Base-by-base conservation (phyloP, 108 stramenopile species). In the Discostella stelligeroides region DNA sequence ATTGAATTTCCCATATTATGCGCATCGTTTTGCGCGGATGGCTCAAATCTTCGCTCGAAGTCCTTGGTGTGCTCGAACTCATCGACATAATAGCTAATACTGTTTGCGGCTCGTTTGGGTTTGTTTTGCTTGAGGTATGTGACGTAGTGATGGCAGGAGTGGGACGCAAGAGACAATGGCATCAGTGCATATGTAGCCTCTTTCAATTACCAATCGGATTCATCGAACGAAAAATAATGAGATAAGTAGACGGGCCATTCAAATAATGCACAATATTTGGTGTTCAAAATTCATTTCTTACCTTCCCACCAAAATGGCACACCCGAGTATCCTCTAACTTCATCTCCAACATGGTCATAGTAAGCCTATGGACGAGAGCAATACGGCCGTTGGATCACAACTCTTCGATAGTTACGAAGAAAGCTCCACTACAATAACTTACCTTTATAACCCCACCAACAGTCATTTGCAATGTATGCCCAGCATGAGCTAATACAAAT, bases 401-500 rank as follows among this genome's bases (percentile, higher is more conserved):
- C n/a, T n/a, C n/a, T n/a, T n/a, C n/a, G n/a, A n/a, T n/a, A n/a
- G n/a, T n/a, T n/a, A n/a, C n/a, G n/a, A n/a, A n/a, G n/a, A n/a
- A n/a, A n/a, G 7, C 15, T 7, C 6, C 14, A 14, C 9, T 54
- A 14, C 29, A 76, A 7, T 8, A 4, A 34, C 59, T 60, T 15
- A 39, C 66, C 7, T 61, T 61, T 29, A 77, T 63, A 54, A 60
- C 20, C 12, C 64, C 79, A 1, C 70, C 69, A 4, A 50, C 13
- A 62, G 77, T 71, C 72, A 91, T 67, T 80, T 94, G 90, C n/a
- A 94, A 60, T 27, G 92, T 94, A 63, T 94, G 92, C 3, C 92
- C 92, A 13, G 83, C 86, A 64, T 94, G 92, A n/a, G n/a, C n/a
- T n/a, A n/a, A n/a, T n/a, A n/a, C n/a, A n/a, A n/a, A 67, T 24